These are phyloP conservation scores for Backusella parvicylindrica DNA, from an alignment of 192 early-diverging fungal genomes.

Conservation along the genomic window DNA sequence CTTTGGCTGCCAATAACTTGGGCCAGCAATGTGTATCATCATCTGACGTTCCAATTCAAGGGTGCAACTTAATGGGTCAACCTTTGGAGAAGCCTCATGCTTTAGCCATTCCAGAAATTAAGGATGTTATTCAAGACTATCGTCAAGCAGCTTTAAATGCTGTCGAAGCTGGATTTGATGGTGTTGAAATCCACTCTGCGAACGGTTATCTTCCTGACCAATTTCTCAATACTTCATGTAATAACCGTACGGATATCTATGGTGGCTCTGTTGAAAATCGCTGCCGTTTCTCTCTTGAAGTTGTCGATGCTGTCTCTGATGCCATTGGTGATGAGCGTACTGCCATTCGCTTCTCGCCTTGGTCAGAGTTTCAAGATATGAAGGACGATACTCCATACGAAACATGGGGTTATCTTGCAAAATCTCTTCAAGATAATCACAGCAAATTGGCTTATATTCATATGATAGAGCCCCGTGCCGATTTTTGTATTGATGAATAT, in stretches of 20 bases:
- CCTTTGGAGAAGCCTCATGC: slow-evolving; percentile 17
- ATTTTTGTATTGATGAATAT: background rate
- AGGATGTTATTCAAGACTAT: slow-evolving; percentile 1
- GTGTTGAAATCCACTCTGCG: slow-evolving; percentile 83
- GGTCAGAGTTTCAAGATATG: slow-evolving; percentile 28
- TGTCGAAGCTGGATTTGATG: slow-evolving; percentile 79
- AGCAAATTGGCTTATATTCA: slow-evolving; percentile 29
- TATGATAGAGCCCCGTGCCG: slow-evolving; percentile 22
- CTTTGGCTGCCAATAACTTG: background rate
- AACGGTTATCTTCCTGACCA: slow-evolving; percentile 85
- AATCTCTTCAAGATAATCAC: slow-evolving; percentile 15
- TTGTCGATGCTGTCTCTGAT: slow-evolving; percentile 15
- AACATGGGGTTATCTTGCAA: slow-evolving; percentile 22
- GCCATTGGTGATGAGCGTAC: slow-evolving; percentile 25
- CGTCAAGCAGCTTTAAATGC: slow-evolving; percentile 62
- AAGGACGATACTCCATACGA: slow-evolving; percentile 14
- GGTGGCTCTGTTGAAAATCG: slow-evolving; percentile 20
- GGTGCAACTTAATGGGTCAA: background rate
- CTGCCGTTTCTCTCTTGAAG: slow-evolving; percentile 18
- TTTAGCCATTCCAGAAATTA: slow-evolving; percentile 5
- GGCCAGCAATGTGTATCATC: slow-evolving; percentile 15
- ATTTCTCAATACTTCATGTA: slow-evolving; percentile 77
- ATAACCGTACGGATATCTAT: slow-evolving; percentile 61
- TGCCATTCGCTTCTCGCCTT: slow-evolving; percentile 31
- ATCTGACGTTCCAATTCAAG: slow-evolving; percentile 20